Percentiles rank a stretch among this genome's conserved stretches.
phyloP scores from a whole-genome alignment of 2,329 filamentous ascomycete genomes.

The Sarocladium brachiariae region DNA sequence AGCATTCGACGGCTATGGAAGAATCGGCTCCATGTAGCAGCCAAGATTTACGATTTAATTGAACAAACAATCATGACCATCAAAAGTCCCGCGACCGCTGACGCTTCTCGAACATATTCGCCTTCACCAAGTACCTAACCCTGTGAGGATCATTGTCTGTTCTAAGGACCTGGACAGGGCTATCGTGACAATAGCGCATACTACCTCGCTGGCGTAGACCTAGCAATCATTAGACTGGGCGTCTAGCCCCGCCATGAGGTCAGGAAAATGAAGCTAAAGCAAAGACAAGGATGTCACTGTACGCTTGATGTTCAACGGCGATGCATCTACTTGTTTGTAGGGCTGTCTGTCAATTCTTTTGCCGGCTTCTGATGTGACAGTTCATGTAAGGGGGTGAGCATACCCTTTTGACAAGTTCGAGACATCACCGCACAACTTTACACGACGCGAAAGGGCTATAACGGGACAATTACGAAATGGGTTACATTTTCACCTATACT shows the following conservation, averaged over 20 bases:
- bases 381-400: not conserved
- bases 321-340: not conserved
- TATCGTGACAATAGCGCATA: not conserved
- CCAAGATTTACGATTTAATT: not conserved
- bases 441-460: not conserved
- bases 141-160: not conserved
- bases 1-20: too few species aligned
- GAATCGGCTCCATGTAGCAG: too few species aligned
- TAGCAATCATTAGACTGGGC: conserved; percentile 5
- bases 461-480: not conserved
- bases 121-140: not conserved
- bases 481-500: conserved; percentile 1
- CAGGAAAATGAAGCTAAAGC: not conserved
- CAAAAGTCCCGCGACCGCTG: too few species aligned
- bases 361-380: not conserved
- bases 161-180: not conserved
- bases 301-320: conserved; percentile 6
- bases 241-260: conserved; percentile 1
- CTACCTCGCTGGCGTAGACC: not conserved
- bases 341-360: not conserved
- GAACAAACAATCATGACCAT: not conserved
- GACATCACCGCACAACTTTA: too few species aligned
- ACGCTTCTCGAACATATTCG: not conserved
- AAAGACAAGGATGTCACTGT: not conserved
- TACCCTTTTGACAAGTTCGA: not conserved